phyloP scores from a whole-genome alignment of 192 early-diverging fungal species.

The Endogone sp. region DNA sequence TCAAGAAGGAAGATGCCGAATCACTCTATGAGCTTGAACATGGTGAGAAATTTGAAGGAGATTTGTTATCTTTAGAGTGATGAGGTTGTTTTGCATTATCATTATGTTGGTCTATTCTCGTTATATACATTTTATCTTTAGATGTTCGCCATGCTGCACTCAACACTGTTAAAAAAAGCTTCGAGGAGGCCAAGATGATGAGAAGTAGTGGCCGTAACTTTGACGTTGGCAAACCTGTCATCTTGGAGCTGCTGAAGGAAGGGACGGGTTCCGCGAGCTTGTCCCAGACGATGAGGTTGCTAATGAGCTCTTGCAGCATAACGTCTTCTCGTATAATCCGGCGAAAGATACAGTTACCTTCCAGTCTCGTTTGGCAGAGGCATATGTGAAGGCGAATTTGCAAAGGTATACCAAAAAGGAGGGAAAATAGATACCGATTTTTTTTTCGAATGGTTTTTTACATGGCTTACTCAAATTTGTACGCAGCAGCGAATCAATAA shows the following conservation, averaged over 20 bases:
- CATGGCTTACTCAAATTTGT: no score
- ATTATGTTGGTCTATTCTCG: conserved; percentile 1
- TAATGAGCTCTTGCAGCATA: conserved; percentile 8
- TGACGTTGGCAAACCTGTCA: conserved; percentile 4
- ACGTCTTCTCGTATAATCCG: conserved; percentile 10
- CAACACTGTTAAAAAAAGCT: background rate
- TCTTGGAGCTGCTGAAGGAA: conserved; percentile 10
- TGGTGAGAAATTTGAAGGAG: conserved; percentile 7
- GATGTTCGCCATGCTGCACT: conserved; percentile 9
- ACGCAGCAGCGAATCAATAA: no score
- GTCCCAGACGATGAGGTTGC: conserved; percentile 4
- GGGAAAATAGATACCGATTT: background rate
- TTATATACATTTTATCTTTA: conserved; percentile 16
- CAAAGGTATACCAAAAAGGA: background rate
- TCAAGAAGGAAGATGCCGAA: conserved; percentile 2
- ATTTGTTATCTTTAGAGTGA: background rate
- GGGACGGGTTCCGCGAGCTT: background rate
- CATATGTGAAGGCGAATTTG: conserved; percentile 5
- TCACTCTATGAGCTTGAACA: conserved; percentile 4
- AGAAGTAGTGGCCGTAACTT: background rate
- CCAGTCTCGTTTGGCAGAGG: conserved; percentile 11
- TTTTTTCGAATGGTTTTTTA: no score
- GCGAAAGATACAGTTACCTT: conserved; percentile 9
- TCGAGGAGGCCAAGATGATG: conserved; percentile 9
- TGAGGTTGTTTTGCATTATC: no score